Conservation (phyloP, 108 stramenopile genomes). For the Stephanodiscus triporus region DNA sequence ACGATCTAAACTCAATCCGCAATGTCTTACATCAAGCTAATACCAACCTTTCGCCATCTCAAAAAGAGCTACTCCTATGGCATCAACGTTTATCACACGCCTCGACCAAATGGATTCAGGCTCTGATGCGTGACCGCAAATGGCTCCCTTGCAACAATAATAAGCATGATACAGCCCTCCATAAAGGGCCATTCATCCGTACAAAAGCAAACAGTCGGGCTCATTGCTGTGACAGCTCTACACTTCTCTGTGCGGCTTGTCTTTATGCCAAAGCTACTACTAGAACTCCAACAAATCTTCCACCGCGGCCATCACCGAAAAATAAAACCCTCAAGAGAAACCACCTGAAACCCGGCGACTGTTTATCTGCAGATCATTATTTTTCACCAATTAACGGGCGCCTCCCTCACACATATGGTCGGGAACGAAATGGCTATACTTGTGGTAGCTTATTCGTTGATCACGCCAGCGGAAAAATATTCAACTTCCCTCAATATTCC, state of each 20-base stretch:
- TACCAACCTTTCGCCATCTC: not conserved
- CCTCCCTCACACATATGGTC: constrained; percentile 31
- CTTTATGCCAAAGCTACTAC: no score
- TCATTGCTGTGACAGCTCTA: not conserved
- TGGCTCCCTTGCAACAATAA: not conserved
- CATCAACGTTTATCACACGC: no score
- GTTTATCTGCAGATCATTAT: constrained; percentile 44
- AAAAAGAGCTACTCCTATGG: constrained; percentile 12
- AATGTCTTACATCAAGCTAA: no score
- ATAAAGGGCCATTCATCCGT: not conserved
- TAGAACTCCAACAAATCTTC: not conserved
- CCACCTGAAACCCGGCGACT: constrained; percentile 20
- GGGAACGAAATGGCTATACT: not conserved
- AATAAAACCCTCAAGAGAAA: not conserved
- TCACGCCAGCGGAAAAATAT: constrained; percentile 24
- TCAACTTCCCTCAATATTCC: constrained; percentile 27
- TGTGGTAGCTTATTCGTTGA: constrained; percentile 59
- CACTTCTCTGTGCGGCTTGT: no score
- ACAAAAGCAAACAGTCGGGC: not conserved
- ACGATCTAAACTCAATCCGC: not conserved
- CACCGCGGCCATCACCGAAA: not conserved
- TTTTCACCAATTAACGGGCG: no score
- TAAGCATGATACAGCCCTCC: not conserved
- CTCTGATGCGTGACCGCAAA: not conserved
- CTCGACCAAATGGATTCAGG: not conserved